These are phyloP conservation scores for Selaginella moellendorffii DNA, from an alignment of 75 land plant species.

Conservation along the genomic window DNA sequence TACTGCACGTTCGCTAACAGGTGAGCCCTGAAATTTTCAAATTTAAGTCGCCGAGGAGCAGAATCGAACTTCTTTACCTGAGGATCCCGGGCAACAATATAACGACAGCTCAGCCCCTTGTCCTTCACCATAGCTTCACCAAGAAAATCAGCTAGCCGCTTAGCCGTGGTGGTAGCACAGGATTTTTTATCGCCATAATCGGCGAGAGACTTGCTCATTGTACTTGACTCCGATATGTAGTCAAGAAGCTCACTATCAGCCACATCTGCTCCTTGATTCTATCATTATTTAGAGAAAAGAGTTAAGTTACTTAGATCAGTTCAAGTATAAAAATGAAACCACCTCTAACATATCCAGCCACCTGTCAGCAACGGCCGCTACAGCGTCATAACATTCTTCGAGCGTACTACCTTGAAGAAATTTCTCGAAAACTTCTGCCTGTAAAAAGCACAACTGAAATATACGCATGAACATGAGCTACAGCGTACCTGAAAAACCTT, in stretches of 20 bases:
- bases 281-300: slow-evolving; percentile 2
- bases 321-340: not conserved
- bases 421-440: slow-evolving; percentile 97
- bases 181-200: slow-evolving; percentile 96
- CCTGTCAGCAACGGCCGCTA: slow-evolving; percentile 85
- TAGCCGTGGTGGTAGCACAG: slow-evolving; percentile 99
- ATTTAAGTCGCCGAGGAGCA: not conserved
- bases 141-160: slow-evolving; percentile 89
- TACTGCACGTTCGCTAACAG: slow-evolving; percentile 97
- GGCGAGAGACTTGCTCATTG: slow-evolving; percentile 94
- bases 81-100: slow-evolving; percentile 89
- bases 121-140: slow-evolving; percentile 98
- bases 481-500: slow-evolving; percentile 88
- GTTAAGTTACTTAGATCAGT: not conserved
- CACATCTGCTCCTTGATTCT: slow-evolving; percentile 89
- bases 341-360: slow-evolving; percentile 99
- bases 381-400: slow-evolving; percentile 88
- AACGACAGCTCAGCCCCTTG: slow-evolving; percentile 83
- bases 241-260: slow-evolving; percentile 91
- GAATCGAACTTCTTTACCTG: too few relatives aligned
- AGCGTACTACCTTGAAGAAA: slow-evolving; percentile 78
- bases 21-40: slow-evolving; percentile 58
- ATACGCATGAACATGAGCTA: not conserved
- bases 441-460: slow-evolving; percentile 3
- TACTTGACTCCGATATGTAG: slow-evolving; percentile 95